phyloP scores from a whole-genome alignment of 2,329 filamentous ascomycete species.

The Didymella arachidicola region DNA sequence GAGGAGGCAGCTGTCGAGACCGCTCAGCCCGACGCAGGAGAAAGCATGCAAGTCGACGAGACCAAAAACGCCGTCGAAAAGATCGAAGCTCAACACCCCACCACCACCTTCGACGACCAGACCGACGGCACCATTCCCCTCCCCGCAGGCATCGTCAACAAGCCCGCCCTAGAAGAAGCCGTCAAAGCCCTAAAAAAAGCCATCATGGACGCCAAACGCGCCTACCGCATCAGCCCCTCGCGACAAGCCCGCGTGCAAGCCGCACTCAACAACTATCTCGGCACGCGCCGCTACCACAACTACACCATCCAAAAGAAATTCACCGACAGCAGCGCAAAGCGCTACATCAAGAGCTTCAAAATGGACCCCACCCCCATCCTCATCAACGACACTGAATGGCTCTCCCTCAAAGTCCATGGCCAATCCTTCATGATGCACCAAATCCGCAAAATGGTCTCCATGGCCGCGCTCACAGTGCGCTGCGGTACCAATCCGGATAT shows the following conservation, averaged over 20 bases:
- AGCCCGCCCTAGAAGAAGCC: conserved; percentile 52
- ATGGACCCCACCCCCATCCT: conserved; percentile 72
- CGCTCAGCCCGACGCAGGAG: neutral
- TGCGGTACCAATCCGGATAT: conserved; percentile 78
- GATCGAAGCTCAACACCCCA: conserved; percentile 39
- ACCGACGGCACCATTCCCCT: conserved; percentile 43
- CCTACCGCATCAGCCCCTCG: conserved; percentile 77
- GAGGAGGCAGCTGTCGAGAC: conserved; percentile 20
- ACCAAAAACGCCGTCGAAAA: conserved; percentile 35
- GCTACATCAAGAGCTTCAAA: conserved; percentile 90
- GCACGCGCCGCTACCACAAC: conserved; percentile 95
- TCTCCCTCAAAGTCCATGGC: conserved; percentile 93
- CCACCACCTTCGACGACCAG: conserved; percentile 34
- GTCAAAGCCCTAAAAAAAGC: conserved; percentile 73
- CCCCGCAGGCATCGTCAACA: conserved; percentile 38
- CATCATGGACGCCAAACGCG: conserved; percentile 81
- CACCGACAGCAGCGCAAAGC: conserved; percentile 82
- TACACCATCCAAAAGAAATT: conserved; percentile 91
- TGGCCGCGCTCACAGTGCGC: conserved; percentile 84
- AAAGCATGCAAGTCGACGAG: conserved; percentile 18
- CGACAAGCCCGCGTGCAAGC: conserved; percentile 79
- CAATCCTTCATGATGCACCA: conserved; percentile 99
- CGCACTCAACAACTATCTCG: conserved; percentile 76
- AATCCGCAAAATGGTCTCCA: conserved; percentile 98
- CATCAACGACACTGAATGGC: conserved; percentile 92